A percentile compares a stretch with the other conserved stretches of the same genome.
These are phyloP conservation scores for Blastocystis sp. DNA, from an alignment of 352 stramenopile genomes.

Conservation along the genomic window DNA sequence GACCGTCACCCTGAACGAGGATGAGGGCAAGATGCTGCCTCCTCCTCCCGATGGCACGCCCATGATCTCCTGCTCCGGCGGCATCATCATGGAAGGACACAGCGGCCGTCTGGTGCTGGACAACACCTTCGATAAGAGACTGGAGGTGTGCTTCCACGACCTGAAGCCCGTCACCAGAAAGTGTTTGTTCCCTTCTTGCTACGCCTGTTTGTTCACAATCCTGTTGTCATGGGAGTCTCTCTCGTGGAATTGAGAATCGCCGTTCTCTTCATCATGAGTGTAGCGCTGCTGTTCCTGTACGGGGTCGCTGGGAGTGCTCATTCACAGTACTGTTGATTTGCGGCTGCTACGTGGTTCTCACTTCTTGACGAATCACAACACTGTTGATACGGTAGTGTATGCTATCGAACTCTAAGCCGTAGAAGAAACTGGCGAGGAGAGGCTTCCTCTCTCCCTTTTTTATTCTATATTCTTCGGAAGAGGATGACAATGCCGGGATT, in stretches of 20 bases:
- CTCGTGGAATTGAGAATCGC: background rate
- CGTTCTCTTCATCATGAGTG: background rate
- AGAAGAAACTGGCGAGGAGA: background rate
- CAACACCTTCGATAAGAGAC: slow-evolving; percentile 89
- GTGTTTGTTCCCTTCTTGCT: slow-evolving; percentile 67
- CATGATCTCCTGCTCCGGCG: slow-evolving; percentile 77
- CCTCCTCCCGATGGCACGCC: slow-evolving; percentile 64
- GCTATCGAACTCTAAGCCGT: background rate
- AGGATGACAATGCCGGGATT: background rate
- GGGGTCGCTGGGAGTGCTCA: background rate
- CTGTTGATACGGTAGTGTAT: background rate
- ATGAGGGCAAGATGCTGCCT: slow-evolving; percentile 72
- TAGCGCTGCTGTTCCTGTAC: background rate
- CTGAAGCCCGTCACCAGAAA: slow-evolving; percentile 41
- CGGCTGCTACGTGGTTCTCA: background rate
- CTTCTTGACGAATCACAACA: background rate
- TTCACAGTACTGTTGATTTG: background rate
- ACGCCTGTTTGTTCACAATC: background rate
- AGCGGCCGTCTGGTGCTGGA: slow-evolving; percentile 93
- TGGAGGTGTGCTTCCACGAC: slow-evolving; percentile 71
- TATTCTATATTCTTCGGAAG: background rate
- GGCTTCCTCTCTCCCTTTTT: background rate
- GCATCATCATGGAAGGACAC: slow-evolving; percentile 81
- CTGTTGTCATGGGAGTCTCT: background rate
- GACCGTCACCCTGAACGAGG: slow-evolving; percentile 74